Evolutionary conservation across 176 grass and related monocot species (phyloP), one percentile per base, ranked within the genome.

Genomic region (Oryza meridionalis): DNA sequence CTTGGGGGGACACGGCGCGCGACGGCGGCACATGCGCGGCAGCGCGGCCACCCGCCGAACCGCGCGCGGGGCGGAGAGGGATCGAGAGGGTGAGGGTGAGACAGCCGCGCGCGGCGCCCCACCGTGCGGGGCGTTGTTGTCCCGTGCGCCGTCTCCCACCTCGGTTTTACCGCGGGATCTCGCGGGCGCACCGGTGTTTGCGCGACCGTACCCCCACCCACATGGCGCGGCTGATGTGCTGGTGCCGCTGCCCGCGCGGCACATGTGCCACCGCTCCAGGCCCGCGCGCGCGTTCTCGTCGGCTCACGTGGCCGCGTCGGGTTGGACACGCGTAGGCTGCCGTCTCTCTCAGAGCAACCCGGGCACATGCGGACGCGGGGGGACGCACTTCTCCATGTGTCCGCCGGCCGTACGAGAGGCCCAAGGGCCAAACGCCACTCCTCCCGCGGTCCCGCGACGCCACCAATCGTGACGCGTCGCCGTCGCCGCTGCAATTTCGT

Each of bases 241-340:
- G 79, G 47, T 40, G 35, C 35, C 35, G 35, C 35, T 6, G 35
- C 35, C 5, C 35, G 35, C 35, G 35, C 35, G 35, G 35, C 35
- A 37, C 38, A 40, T 40, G 38, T 40, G 38, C 38, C 38, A 40
- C 38, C 38, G 6, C 38, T 40, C 38, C 7, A 40, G 7, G 38
- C 33, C 33, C 33, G 33, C 33, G 29, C 35, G 32, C 1, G 35
- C 35, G 35, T 37, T 37, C 38, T 40, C 38, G 38, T 40, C 10
- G 29, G 51, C 80, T 81, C 88, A 85, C 72, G 77, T 89, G 88
- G 71, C 53, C 29, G 4, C 33, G 45, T 17, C 9, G 32, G 70
- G 64, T 5, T 81, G 31, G 80, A 55, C 77, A 70, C 71, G 65
- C 65, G 64, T 27, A 45, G 21, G 11, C 7, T 1, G 50, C 22